A percentile compares a stretch with the other conserved stretches of the same genome.
These are phyloP conservation scores for Moesziomyces parantarcticus DNA, from an alignment of 1,284 basidiomycete species.

Conservation along the genomic window DNA sequence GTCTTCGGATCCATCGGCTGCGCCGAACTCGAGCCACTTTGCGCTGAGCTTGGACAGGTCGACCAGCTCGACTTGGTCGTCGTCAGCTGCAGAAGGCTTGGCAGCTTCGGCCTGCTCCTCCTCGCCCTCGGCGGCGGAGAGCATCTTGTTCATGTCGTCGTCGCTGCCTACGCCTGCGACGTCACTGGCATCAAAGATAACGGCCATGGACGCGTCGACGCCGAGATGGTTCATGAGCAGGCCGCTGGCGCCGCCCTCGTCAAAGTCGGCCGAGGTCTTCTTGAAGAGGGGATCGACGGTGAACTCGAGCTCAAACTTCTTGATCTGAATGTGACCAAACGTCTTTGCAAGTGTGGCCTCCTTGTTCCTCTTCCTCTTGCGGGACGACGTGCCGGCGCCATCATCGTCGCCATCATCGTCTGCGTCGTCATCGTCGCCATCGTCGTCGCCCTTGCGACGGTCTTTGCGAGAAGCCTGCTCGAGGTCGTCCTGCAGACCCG, in stretches of 20 bases:
- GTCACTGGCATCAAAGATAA: slow-evolving; percentile 97
- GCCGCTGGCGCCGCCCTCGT: slow-evolving; percentile 96
- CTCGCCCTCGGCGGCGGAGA: slow-evolving; percentile 24
- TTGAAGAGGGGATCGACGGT: slow-evolving; percentile 95
- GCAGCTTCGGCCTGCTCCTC: slow-evolving; percentile 15
- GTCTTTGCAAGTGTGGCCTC: slow-evolving; percentile 65
- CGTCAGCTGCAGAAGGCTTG: slow-evolving; percentile 18
- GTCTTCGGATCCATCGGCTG: slow-evolving; percentile 13
- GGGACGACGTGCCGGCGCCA: slow-evolving; percentile 75
- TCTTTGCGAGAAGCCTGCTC: slow-evolving; percentile 39
- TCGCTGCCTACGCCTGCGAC: slow-evolving; percentile 82
- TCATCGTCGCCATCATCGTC: slow-evolving; percentile 68
- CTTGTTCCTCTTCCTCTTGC: slow-evolving; percentile 65
- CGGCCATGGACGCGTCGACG: slow-evolving; percentile 82
- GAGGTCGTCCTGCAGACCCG: slow-evolving; percentile 79
- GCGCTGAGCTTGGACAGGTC: slow-evolving; percentile 54
- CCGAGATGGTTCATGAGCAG: slow-evolving; percentile 71
- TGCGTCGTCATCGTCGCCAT: slow-evolving; percentile 70
- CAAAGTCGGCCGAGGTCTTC: slow-evolving; percentile 98
- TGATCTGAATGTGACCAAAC: slow-evolving; percentile 81
- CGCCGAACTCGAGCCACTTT: slow-evolving; percentile 42
- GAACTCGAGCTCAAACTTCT: slow-evolving; percentile 80
- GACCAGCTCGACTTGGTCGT: slow-evolving; percentile 25
- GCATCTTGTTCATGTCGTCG: slow-evolving; percentile 66
- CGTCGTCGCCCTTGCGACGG: slow-evolving; percentile 63